These are phyloP conservation scores for Tetrapisispora fleetii DNA, from an alignment of 805 yeast species.

Conservation along the genomic window DNA sequence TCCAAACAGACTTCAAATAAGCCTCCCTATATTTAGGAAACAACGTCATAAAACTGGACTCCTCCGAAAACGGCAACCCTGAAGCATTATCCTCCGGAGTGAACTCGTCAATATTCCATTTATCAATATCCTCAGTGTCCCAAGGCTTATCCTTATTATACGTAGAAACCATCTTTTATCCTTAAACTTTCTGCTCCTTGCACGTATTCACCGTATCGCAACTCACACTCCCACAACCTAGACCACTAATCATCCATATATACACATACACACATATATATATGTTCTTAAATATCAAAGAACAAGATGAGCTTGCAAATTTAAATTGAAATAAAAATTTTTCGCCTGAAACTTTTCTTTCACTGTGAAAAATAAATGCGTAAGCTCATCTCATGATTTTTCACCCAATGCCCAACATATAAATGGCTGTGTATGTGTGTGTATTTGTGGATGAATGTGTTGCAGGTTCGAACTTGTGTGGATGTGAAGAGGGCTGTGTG, in stretches of 20 bases:
- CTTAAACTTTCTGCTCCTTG: not conserved
- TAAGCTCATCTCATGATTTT: not conserved
- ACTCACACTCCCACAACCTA: too few relatives aligned
- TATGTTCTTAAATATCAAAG: not conserved
- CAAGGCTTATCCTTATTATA: conserved; percentile 94
- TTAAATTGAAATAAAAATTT: not conserved
- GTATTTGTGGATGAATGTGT: too few relatives aligned
- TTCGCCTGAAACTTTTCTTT: not conserved
- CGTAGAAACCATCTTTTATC: conserved; percentile 71
- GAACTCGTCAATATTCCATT: conserved; percentile 86
- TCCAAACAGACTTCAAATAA: conserved; percentile 84
- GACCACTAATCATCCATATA: not conserved
- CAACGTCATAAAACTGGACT: conserved; percentile 85
- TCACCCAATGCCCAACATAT: too few relatives aligned
- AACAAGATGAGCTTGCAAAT: not conserved
- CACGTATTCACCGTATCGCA: too few relatives aligned
- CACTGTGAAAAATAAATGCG: not conserved
- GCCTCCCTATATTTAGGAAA: conserved; percentile 95
- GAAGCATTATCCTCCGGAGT: conserved; percentile 79
- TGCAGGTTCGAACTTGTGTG: too few relatives aligned
- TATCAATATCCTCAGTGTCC: conserved; percentile 92
- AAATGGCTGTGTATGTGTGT: too few relatives aligned
- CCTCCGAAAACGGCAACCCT: conserved; percentile 89
- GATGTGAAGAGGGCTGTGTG: too few relatives aligned
- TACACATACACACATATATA: not conserved